A percentile compares a stretch with the other conserved stretches of the same genome.
phyloP scores from a whole-genome alignment of 2,329 filamentous ascomycete species.

The Alternaria consortialis region DNA sequence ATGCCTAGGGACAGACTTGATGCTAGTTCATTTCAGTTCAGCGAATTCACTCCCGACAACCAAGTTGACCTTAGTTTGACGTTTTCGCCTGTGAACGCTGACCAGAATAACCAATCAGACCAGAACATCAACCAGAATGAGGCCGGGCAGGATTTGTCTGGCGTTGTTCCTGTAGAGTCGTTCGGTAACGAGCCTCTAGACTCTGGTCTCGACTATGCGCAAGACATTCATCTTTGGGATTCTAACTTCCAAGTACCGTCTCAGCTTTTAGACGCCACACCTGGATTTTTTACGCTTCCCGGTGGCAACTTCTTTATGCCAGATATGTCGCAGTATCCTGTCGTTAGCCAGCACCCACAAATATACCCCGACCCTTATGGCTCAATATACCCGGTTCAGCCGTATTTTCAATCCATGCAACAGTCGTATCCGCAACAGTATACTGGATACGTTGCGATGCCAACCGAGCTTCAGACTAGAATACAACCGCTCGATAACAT shows the following conservation, averaged over 20 bases:
- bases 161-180: neutral
- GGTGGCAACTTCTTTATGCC: neutral
- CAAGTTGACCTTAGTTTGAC: neutral
- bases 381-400: neutral
- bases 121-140: neutral
- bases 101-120: neutral
- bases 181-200: neutral
- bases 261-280: slow-evolving; percentile 2
- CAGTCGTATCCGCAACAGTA: slow-evolving; percentile 4
- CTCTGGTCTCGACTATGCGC: neutral
- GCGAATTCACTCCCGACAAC: neutral
- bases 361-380: slow-evolving; percentile 13
- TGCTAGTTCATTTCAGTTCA: neutral
- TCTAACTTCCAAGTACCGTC: neutral
- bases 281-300: slow-evolving; percentile 17
- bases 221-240: neutral
- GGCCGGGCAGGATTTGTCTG: neutral
- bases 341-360: neutral
- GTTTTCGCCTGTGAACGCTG: neutral
- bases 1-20: neutral
- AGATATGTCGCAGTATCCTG: neutral
- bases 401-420: slow-evolving; percentile 8
- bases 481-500: neutral
- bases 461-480: neutral
- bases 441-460: slow-evolving; percentile 6